These are phyloP conservation scores for Porodaedalea pini DNA, from an alignment of 1,284 basidiomycete species.

Conservation along the genomic window DNA sequence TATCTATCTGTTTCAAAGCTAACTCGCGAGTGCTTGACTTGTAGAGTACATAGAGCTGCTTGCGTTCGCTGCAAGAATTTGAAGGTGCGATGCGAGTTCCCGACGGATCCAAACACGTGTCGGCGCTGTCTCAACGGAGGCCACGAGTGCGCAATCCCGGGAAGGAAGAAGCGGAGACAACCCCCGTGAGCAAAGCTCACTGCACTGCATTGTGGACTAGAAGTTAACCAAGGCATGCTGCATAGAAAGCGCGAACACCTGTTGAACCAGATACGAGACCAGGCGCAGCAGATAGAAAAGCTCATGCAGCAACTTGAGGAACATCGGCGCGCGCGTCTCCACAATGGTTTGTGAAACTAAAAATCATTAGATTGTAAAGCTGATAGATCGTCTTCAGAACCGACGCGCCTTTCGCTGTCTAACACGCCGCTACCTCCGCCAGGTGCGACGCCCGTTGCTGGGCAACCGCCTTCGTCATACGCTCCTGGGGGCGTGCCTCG, in stretches of 20 bases:
- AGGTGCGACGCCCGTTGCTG: not conserved
- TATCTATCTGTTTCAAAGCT: not conserved
- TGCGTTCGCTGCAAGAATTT: conserved; percentile 21
- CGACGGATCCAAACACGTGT: conserved; percentile 18
- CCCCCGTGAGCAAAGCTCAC: conserved; percentile 14
- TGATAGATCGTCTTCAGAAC: conserved; percentile 17
- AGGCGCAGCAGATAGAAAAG: conserved; percentile 63
- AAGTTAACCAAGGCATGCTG: not conserved
- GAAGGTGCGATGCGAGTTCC: conserved; percentile 21
- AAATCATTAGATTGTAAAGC: conserved; percentile 21
- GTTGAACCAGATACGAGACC: conserved; percentile 65
- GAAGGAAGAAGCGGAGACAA: conserved; percentile 18
- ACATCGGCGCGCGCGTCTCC: conserved; percentile 26
- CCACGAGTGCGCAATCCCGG: conserved; percentile 19
- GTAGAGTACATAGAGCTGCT: conserved; percentile 8
- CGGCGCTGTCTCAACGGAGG: conserved; percentile 18
- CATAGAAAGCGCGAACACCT: conserved; percentile 71
- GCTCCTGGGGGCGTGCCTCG: conserved; percentile 18
- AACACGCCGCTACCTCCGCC: conserved; percentile 15
- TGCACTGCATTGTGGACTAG: not conserved
- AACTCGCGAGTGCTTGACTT: not conserved
- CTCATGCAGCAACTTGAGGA: conserved; percentile 63
- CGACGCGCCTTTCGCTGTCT: conserved; percentile 11
- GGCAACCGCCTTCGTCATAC: not conserved
- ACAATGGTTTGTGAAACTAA: conserved; percentile 17